Percentiles rank a stretch among this genome's conserved stretches.
Conservation (phyloP, 106 monocot genomes). For the Hemerocallis citrina region DNA sequence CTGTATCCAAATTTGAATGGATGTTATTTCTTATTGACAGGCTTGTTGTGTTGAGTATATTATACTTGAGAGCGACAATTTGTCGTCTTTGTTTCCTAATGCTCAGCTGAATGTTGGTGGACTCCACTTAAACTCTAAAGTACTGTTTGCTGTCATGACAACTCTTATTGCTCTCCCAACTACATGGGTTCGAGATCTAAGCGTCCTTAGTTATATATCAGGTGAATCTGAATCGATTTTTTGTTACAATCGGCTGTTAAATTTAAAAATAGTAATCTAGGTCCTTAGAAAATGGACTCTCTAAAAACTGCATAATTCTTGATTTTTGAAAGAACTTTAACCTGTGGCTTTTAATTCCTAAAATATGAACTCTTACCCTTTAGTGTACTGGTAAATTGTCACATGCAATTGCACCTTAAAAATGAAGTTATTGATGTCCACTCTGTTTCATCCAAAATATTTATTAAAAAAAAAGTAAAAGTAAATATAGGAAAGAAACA, state of each 20-base stretch:
- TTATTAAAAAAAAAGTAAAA: too few species aligned
- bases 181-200: constrained; percentile 85
- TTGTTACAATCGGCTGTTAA: too few species aligned
- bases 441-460: too few species aligned
- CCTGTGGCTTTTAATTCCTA: too few species aligned
- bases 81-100: constrained; percentile 83
- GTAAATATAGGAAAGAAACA: too few species aligned
- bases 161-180: constrained; percentile 82
- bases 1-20: too few species aligned
- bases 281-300: neutral
- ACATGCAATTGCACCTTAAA: too few species aligned
- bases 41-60: constrained; percentile 90
- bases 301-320: too few species aligned
- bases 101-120: constrained; percentile 52
- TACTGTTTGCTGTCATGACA: constrained; percentile 71
- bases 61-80: constrained; percentile 90
- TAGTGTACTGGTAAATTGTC: too few species aligned
- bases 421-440: too few species aligned
- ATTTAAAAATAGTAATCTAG: neutral
- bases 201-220: constrained; percentile 77
- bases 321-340: too few species aligned
- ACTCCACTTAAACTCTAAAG: constrained; percentile 42
- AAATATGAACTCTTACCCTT: too few species aligned
- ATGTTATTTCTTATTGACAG: constrained; percentile 50
- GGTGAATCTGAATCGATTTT: constrained; percentile 27